Conservation (phyloP, 345 rosid genomes). For the Arabidopsis arenosa region DNA sequence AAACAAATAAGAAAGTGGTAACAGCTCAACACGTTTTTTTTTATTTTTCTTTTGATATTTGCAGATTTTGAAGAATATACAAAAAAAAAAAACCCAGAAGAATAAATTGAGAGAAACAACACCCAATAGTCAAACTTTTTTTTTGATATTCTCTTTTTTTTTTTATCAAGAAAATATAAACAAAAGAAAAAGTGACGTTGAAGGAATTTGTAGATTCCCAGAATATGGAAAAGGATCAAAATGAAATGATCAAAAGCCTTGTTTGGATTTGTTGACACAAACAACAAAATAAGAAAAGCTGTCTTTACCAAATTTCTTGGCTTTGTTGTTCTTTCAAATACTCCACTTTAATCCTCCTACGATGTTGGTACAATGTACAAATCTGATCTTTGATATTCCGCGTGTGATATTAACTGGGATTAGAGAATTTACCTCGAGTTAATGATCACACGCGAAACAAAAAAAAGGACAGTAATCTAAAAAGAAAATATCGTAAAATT, state of each 20-base stretch:
- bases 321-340: not conserved
- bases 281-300: not conserved
- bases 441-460: slow-evolving; percentile 45
- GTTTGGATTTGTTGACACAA: slow-evolving; percentile 3
- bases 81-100: slow-evolving; percentile 11
- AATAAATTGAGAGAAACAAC: slow-evolving; percentile 27
- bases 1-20: slow-evolving; percentile 42
- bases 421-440: slow-evolving; percentile 27
- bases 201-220: slow-evolving; percentile 10
- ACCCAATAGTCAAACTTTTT: slow-evolving; percentile 35
- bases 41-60: slow-evolving; percentile 36
- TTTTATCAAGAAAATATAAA: too few species aligned
- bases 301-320: slow-evolving; percentile 27
- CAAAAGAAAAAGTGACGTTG: not conserved
- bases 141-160: not conserved
- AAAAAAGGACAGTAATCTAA: not conserved
- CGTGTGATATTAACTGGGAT: slow-evolving; percentile 43
- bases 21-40: slow-evolving; percentile 80
- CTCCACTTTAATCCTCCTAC: not conserved
- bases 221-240: not conserved
- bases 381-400: slow-evolving; percentile 23
- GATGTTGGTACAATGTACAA: not conserved
- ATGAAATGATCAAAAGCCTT: not conserved
- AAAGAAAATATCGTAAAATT: not conserved
- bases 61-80: slow-evolving; percentile 20